Percentiles rank a stretch among this genome's conserved stretches.
phyloP scores from a whole-genome alignment of 1,284 basidiomycete genomes.

The Farysia itapuensis region DNA sequence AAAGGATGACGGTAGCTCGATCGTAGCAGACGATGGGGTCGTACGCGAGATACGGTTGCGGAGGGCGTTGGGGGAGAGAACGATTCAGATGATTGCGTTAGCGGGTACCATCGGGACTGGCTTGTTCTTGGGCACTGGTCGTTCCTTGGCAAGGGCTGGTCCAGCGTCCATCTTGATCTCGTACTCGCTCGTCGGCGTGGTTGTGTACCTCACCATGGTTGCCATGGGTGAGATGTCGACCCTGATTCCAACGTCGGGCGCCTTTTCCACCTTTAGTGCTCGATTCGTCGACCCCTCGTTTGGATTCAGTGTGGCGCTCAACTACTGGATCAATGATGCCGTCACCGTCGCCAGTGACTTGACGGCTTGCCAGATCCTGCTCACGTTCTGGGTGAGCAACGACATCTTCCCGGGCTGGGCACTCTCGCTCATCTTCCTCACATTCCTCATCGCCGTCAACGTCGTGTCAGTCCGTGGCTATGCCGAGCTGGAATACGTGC shows the following conservation, averaged over 20 bases:
- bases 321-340: slow-evolving; percentile 46
- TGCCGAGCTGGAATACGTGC: slow-evolving; percentile 65
- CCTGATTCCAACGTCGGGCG: slow-evolving; percentile 46
- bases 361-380: slow-evolving; percentile 57
- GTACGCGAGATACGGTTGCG: slow-evolving; percentile 34
- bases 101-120: slow-evolving; percentile 65
- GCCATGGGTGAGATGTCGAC: slow-evolving; percentile 54
- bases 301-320: slow-evolving; percentile 30
- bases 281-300: slow-evolving; percentile 39
- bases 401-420: slow-evolving; percentile 26
- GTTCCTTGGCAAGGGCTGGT: slow-evolving; percentile 62
- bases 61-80: slow-evolving; percentile 40
- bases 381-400: slow-evolving; percentile 27
- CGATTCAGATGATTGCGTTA: slow-evolving; percentile 63
- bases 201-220: slow-evolving; percentile 60
- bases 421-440: slow-evolving; percentile 61
- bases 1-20: not conserved
- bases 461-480: slow-evolving; percentile 68
- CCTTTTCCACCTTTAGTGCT: slow-evolving; percentile 46
- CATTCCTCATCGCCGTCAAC: slow-evolving; percentile 51
- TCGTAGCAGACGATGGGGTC: slow-evolving; percentile 4
- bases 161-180: slow-evolving; percentile 61
- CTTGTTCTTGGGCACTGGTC: slow-evolving; percentile 63
- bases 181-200: slow-evolving; percentile 48
- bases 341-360: slow-evolving; percentile 64